Percentiles rank a stretch among this genome's conserved stretches.
Evolutionary conservation across 495 filamentous ascomycete genomes (phyloP).

Genomic region (Xylaria curta): DNA sequence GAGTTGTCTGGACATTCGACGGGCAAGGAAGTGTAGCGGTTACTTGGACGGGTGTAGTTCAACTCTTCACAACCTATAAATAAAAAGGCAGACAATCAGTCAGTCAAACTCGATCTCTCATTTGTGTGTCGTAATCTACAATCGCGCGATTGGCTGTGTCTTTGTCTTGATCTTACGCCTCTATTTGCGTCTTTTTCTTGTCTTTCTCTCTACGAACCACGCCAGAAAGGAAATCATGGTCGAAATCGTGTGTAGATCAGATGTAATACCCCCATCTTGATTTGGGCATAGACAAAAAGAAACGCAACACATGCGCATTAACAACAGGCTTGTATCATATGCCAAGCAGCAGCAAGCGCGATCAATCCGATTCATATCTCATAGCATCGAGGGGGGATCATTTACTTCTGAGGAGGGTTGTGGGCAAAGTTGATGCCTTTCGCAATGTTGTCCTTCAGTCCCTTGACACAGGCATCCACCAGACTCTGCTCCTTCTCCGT

Average conservation of each 20-base stretch:
- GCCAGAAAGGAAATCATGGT: slow-evolving; percentile 26
- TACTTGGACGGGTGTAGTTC: slow-evolving; percentile 7
- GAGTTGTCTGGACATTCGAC: slow-evolving; percentile 15
- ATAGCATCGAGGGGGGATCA: slow-evolving; percentile 35
- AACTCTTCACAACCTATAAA: slow-evolving; percentile 29
- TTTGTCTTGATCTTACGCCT: slow-evolving; percentile 30
- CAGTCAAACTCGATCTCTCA: slow-evolving; percentile 23
- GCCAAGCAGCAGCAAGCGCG: slow-evolving; percentile 19
- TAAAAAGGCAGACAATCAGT: slow-evolving; percentile 19
- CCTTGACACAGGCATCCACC: slow-evolving; percentile 73
- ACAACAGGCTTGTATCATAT: slow-evolving; percentile 12
- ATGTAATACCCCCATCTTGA: slow-evolving; percentile 13
- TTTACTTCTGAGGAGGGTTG: slow-evolving; percentile 73
- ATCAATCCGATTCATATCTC: slow-evolving; percentile 31
- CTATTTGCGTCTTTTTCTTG: slow-evolving; percentile 30
- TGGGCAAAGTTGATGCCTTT: slow-evolving; percentile 91
- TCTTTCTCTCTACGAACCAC: slow-evolving; percentile 46
- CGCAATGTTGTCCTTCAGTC: slow-evolving; percentile 86
- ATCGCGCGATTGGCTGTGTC: slow-evolving; percentile 16
- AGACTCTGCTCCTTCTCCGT: slow-evolving; percentile 87
- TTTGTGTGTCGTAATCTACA: slow-evolving; percentile 28
- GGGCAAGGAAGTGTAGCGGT: background rate
- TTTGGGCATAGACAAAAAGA: slow-evolving; percentile 11
- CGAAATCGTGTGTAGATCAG: slow-evolving; percentile 11
- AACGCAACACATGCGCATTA: slow-evolving; percentile 13